A percentile compares a stretch with the other conserved stretches of the same genome.
Conservation (phyloP, 352 stramenopile species). For the Phytophthora melonis region DNA sequence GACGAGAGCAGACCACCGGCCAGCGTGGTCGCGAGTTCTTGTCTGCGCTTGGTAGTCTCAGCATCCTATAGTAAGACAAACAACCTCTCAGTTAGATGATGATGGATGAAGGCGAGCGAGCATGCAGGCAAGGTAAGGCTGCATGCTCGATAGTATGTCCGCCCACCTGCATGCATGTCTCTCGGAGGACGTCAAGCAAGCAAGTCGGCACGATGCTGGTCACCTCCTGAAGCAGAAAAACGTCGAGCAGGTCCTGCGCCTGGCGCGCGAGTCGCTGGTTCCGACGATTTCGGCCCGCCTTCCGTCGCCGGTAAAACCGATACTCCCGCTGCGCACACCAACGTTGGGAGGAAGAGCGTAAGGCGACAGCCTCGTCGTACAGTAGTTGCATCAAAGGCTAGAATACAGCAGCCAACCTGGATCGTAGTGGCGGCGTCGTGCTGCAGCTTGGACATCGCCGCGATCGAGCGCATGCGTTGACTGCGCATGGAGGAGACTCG, state of each 20-base stretch:
- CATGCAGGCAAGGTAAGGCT: not conserved
- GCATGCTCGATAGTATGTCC: not conserved
- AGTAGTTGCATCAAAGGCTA: no score
- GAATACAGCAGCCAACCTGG: conserved; percentile 37
- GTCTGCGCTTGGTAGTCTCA: conserved; percentile 21
- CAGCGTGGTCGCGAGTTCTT: conserved; percentile 31
- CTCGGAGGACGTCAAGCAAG: conserved; percentile 52
- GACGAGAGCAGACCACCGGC: conserved; percentile 16
- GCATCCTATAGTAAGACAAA: conserved; percentile 24
- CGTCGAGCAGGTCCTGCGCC: conserved; percentile 40
- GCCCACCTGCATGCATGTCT: conserved; percentile 40
- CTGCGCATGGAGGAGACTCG: conserved; percentile 30
- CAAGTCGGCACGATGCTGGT: conserved; percentile 41
- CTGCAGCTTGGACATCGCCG: conserved; percentile 57
- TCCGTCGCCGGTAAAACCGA: conserved; percentile 47
- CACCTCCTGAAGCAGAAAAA: conserved; percentile 46
- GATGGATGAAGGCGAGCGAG: conserved; percentile 13
- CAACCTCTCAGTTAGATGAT: not conserved
- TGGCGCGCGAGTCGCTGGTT: conserved; percentile 24
- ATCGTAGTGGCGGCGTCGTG: conserved; percentile 50
- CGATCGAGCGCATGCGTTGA: conserved; percentile 57
- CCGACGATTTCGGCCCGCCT: conserved; percentile 28
- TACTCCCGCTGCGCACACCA: conserved; percentile 47
- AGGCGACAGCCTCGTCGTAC: no score
- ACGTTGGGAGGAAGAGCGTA: no score